These are phyloP conservation scores for Sporobolomyces pararoseus DNA, from an alignment of 768 basidiomycete species.

Conservation along the genomic window DNA sequence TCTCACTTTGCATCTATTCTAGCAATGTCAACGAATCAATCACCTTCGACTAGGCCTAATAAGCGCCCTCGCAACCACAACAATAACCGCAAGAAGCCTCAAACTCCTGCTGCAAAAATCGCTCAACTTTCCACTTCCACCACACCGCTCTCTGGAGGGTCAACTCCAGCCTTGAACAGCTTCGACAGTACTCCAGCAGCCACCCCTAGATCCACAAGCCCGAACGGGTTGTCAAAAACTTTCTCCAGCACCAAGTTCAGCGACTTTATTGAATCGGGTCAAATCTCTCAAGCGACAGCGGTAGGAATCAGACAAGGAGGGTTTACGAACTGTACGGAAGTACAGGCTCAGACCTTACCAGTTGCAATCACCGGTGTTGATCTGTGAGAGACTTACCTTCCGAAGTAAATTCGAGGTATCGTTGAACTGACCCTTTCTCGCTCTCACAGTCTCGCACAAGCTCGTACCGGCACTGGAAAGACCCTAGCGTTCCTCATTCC, in stretches of 20 bases:
- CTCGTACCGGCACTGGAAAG: constrained; percentile 55
- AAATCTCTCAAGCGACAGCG: not conserved
- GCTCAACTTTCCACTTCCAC: not conserved
- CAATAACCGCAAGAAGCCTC: constrained; percentile 5
- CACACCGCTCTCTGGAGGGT: not conserved
- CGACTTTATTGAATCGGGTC: constrained; percentile 17
- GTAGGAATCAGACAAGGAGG: constrained; percentile 18
- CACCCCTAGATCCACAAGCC: constrained; percentile 22
- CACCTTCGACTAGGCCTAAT: not conserved
- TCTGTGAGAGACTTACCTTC: constrained; percentile 3
- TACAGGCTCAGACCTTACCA: constrained; percentile 42
- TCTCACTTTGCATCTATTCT: not conserved
- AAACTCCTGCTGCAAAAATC: not conserved
- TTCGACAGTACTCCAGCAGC: constrained; percentile 21
- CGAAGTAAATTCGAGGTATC: not conserved
- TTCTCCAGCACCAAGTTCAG: constrained; percentile 9
- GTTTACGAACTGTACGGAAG: constrained; percentile 33
- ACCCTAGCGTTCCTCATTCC: constrained; percentile 53
- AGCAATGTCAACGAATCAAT: constrained; percentile 7
- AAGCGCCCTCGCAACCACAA: constrained; percentile 12
- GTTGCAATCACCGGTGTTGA: constrained; percentile 37
- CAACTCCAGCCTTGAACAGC: not conserved
- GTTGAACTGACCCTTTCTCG: too few relatives aligned
- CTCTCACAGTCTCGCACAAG: constrained; percentile 45
- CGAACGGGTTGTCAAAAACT: constrained; percentile 8